These are phyloP conservation scores for Kwoniella sp. DNA, from an alignment of 768 basidiomycete genomes.

Conservation along the genomic window DNA sequence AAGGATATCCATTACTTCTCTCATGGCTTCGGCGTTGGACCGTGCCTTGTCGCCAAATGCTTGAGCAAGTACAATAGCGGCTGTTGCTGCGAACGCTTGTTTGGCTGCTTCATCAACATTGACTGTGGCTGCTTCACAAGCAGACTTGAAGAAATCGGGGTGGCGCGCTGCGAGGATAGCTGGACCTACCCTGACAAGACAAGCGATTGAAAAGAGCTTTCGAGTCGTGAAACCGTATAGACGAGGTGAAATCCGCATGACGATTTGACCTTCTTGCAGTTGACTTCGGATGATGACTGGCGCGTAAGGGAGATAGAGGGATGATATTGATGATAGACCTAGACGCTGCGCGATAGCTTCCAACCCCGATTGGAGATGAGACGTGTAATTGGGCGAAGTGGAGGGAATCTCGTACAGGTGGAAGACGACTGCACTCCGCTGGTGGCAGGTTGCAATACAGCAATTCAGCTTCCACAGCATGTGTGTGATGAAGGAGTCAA, in stretches of 20 bases:
- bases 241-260: conserved; percentile 66
- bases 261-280: conserved; percentile 52
- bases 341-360: conserved; percentile 67
- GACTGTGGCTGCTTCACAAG: conserved; percentile 61
- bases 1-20: neutral
- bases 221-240: conserved; percentile 75
- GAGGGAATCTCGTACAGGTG: conserved; percentile 74
- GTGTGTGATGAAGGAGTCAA: conserved; percentile 77
- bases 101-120: neutral
- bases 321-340: conserved; percentile 65
- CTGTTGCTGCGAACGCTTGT: conserved; percentile 16
- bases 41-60: conserved; percentile 1
- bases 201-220: conserved; percentile 68
- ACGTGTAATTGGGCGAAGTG: conserved; percentile 53
- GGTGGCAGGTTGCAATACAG: conserved; percentile 75
- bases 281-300: conserved; percentile 67
- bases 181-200: conserved; percentile 70
- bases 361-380: conserved; percentile 59
- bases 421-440: conserved; percentile 82
- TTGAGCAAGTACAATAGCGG: conserved; percentile 21
- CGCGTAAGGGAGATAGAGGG: conserved; percentile 77
- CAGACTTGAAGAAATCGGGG: conserved; percentile 61
- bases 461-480: conserved; percentile 79
- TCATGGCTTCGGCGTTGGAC: neutral
- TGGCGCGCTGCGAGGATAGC: conserved; percentile 60